Base-by-base conservation (phyloP, 2,329 filamentous ascomycete species). In the Colletotrichum phormii region DNA sequence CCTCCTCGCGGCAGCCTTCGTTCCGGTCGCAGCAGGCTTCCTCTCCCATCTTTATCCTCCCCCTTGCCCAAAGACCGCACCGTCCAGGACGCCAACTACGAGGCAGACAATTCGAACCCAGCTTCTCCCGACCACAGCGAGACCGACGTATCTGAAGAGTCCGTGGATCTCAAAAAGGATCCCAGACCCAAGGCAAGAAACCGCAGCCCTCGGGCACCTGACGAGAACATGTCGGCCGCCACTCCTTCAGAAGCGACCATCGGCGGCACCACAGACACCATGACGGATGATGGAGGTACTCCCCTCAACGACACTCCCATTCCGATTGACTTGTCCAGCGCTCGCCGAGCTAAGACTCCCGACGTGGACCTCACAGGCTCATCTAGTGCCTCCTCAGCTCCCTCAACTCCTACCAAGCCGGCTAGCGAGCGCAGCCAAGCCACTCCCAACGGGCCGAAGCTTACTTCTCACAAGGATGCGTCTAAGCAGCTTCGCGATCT, bases 351-450 rank as follows among this genome's bases (percentile, higher is more conserved):
- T 29, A 63, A 18, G 12, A 51, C 60, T 4, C 42, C 60, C n/a
- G 29, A 53, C 11, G 9, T 63, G 42, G 42, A 35, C 8, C 18
- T n/a, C 15, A 5, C 7, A 2, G 42, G 2, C n/a, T 67, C 64
- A 2, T 42, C 13, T 4, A 46, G 62, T 24, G 8, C 22, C 18
- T 59, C 42, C 12, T 66, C 62, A 3, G 26, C n/a, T 7, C 54
- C 35, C 4, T 60, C 64, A 0, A 71, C 67, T n/a, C 67, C 67
- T 4, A 71, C 55, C 11, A 66, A 61, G n/a, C 37, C 54, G 5
- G 37, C 63, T 4, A 31, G 13, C 8, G 49, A 67, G 46, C 67
- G 67, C 9, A 46, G 31, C 29, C 57, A 33, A 2, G 9, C 15
- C 13, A 5, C 15, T 3, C 24, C 33, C 12, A 12, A 26, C 5